Evolutionary conservation across 2,329 filamentous ascomycete genomes (phyloP), one percentile per base, ranked within the genome.

Genomic region (Calonectria pseudoreteaudii): DNA sequence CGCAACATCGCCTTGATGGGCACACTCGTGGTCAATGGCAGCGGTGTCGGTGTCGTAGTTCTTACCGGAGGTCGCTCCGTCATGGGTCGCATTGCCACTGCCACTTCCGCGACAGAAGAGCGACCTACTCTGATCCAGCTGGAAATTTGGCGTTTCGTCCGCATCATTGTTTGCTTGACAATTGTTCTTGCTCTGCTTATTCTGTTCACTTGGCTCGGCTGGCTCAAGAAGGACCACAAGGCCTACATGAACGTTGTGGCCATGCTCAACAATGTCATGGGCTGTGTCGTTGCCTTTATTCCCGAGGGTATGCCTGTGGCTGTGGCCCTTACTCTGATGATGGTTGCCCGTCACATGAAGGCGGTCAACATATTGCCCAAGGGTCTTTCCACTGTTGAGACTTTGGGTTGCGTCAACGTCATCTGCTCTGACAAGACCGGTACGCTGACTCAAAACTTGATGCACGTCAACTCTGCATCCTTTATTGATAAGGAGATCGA

Each of bases 231-330:
- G 6, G 82, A 86, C 6, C 85, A 87, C 64, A 70, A 66, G 3
- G 75, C 44, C 0, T 87, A 82, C 80, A 85, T 88, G 81, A 84
- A 82, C 36, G 85, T 87, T 9, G 85, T 86, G 26, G 82, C 82
- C 0, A 87, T 87, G 83, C 80, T 88, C 1, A 85, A 86, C 80
- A 85, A 87, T n/a, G 85, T 86, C 67, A 87, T 88, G 83, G 85
- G 85, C 20, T 86, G 85, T 23, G 76, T 86, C 23, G 84, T 86
- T 4, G 84, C 84, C 2, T 85, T 84, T 60, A 84, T 86, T 7
- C 84, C 85, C 0, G 85, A 86, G 71, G 85, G 85, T 44, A 83
- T 86, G 80, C 85, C 85, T 0, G 83, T 85, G 7, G 84, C 78
- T 13, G 85, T 86, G 1, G 82, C 85, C 0, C 72, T 86, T 36